phyloP scores from a whole-genome alignment of 1,284 basidiomycete genomes.

The Papiliotrema fonsecae region DNA sequence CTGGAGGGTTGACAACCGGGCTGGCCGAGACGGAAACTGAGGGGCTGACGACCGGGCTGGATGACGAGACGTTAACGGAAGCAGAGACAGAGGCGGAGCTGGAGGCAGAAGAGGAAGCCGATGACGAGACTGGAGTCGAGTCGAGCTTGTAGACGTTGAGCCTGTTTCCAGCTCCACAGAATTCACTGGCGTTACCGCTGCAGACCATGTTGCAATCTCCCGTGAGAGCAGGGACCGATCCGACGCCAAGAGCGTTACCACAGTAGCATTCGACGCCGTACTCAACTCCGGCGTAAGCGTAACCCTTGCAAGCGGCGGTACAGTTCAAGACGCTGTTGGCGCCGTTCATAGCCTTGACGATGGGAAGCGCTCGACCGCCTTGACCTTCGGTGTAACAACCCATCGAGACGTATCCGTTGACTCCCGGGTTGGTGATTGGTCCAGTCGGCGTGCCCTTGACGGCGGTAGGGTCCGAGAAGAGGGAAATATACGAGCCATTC shows the following conservation, averaged over 20 bases:
- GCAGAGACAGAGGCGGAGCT: constrained; percentile 3
- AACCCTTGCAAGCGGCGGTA: constrained; percentile 23
- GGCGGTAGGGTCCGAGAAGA: background rate
- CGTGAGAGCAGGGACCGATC: constrained; percentile 13
- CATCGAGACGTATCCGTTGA: constrained; percentile 2
- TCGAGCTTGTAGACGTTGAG: constrained; percentile 1
- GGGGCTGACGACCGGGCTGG: too few species aligned
- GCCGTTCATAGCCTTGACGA: constrained; percentile 1
- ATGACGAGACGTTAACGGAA: too few species aligned
- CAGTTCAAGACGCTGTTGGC: constrained; percentile 25
- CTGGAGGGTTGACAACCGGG: too few species aligned
- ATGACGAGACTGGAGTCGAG: background rate
- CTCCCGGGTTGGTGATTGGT: background rate
- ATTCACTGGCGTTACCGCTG: constrained; percentile 16
- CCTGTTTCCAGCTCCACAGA: constrained; percentile 6
- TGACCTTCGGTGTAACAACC: constrained; percentile 18
- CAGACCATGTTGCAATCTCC: constrained; percentile 27
- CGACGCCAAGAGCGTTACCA: constrained; percentile 9
- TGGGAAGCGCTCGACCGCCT: constrained; percentile 7
- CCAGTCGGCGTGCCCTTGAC: background rate
- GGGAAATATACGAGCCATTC: background rate
- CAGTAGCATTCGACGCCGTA: constrained; percentile 29
- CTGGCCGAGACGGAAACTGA: too few species aligned
- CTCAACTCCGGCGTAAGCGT: constrained; percentile 11
- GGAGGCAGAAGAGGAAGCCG: constrained; percentile 5